phyloP scores from a whole-genome alignment of 2,329 filamentous ascomycete species.

The Endoconidiophora polonica region DNA sequence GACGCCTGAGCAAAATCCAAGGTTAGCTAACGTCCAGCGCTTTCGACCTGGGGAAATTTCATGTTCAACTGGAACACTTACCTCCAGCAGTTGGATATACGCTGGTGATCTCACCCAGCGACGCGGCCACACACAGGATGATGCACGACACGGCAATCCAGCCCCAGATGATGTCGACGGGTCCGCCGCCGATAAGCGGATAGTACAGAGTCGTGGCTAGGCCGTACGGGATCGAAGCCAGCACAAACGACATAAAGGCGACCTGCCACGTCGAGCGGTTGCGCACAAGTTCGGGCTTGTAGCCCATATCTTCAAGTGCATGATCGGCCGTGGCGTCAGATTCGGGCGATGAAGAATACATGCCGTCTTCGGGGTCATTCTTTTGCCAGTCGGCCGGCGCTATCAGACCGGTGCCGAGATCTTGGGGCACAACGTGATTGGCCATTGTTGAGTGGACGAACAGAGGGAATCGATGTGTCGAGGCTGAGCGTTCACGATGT shows the following conservation, averaged over 20 bases:
- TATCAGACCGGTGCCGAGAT: conserved; percentile 1
- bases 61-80: conserved; percentile 15
- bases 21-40: background rate
- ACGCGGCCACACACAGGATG: conserved; percentile 53
- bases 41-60: background rate
- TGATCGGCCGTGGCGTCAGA: conserved; percentile 37
- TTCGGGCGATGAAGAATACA: conserved; percentile 15
- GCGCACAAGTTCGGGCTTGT: conserved; percentile 47
- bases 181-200: conserved; percentile 48
- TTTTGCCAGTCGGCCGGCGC: conserved; percentile 1
- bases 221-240: conserved; percentile 59
- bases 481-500: background rate
- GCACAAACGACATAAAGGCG: conserved; percentile 61
- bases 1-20: conserved; percentile 27
- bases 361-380: conserved; percentile 14
- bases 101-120: conserved; percentile 57
- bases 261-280: conserved; percentile 52
- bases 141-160: conserved; percentile 53
- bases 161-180: conserved; percentile 56
- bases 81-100: conserved; percentile 63
- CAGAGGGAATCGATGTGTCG: background rate
- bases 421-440: conserved; percentile 1
- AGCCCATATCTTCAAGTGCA: conserved; percentile 46
- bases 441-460: background rate
- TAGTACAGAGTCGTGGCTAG: conserved; percentile 54